Percentiles rank a stretch among this genome's conserved stretches.
These are phyloP conservation scores for Prunus mume DNA, from an alignment of 306 rosid genomes.

Conservation along the genomic window DNA sequence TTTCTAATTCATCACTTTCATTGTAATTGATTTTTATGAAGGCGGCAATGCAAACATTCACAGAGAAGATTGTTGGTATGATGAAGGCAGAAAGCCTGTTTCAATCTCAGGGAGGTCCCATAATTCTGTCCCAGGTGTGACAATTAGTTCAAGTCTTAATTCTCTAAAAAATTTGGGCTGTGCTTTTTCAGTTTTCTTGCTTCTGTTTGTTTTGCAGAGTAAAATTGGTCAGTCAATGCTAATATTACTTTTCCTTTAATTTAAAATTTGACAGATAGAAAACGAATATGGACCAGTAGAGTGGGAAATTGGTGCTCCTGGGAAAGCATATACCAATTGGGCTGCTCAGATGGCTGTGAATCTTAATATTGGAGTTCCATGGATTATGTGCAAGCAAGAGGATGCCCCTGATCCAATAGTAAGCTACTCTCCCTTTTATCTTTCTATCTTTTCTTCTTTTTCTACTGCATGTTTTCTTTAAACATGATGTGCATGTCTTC, in stretches of 20 bases:
- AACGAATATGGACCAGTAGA: slow-evolving; percentile 93
- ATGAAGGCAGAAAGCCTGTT: slow-evolving; percentile 85
- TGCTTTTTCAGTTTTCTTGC: background rate
- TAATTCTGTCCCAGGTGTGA: slow-evolving; percentile 78
- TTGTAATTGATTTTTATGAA: slow-evolving; percentile 28
- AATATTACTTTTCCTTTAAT: background rate
- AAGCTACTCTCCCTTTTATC: slow-evolving; percentile 19
- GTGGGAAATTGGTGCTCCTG: slow-evolving; percentile 84
- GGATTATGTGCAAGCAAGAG: slow-evolving; percentile 99
- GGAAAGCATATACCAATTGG: slow-evolving; percentile 86
- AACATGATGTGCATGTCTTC: too few relatives aligned
- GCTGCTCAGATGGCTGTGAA: slow-evolving; percentile 89
- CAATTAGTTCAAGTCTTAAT: background rate
- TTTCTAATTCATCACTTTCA: background rate
- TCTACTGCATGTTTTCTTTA: background rate
- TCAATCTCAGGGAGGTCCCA: slow-evolving; percentile 92
- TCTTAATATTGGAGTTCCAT: slow-evolving; percentile 83
- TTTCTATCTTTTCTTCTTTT: background rate
- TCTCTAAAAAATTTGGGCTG: background rate
- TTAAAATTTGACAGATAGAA: slow-evolving; percentile 63
- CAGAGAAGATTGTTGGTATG: slow-evolving; percentile 67
- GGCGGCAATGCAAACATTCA: slow-evolving; percentile 88
- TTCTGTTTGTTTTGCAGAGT: background rate
- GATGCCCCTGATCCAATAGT: slow-evolving; percentile 96
- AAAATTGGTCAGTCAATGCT: slow-evolving; percentile 12